A percentile compares a stretch with the other conserved stretches of the same genome.
Evolutionary conservation across 371 early-diverging fungal species (phyloP).

Genomic region (Mortierella sp.): DNA sequence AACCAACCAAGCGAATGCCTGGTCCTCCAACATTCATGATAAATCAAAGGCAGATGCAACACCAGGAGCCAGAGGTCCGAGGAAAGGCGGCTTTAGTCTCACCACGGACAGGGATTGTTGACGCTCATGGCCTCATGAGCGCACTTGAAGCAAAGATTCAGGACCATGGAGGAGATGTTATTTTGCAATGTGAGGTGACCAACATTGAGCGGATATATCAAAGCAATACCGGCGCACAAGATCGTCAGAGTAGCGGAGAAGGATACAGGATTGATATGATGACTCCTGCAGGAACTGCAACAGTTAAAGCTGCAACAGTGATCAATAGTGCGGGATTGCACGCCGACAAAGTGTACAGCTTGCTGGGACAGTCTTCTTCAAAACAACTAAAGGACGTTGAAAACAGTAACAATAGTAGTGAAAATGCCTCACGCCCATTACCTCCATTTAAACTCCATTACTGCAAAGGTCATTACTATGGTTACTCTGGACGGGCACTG

Average conservation of each 20-base stretch:
- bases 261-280: slow-evolving; percentile 58
- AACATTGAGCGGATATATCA: slow-evolving; percentile 51
- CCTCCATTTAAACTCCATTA: slow-evolving; percentile 66
- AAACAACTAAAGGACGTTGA: neutral
- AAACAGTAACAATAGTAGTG: neutral
- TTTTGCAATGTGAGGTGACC: slow-evolving; percentile 62
- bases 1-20: slow-evolving; percentile 36
- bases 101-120: slow-evolving; percentile 87
- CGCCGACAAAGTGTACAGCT: slow-evolving; percentile 73
- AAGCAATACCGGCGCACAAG: neutral
- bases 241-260: neutral
- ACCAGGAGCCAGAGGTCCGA: slow-evolving; percentile 73
- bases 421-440: neutral
- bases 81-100: slow-evolving; percentile 72
- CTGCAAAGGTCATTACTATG: slow-evolving; percentile 86
- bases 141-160: slow-evolving; percentile 63
- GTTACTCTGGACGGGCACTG: slow-evolving; percentile 58
- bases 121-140: slow-evolving; percentile 78
- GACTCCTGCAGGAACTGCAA: slow-evolving; percentile 59
- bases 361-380: slow-evolving; percentile 56
- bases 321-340: slow-evolving; percentile 87
- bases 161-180: slow-evolving; percentile 66
- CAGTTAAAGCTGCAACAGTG: slow-evolving; percentile 69
- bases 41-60: slow-evolving; percentile 52
- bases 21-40: slow-evolving; percentile 67